phyloP scores from a whole-genome alignment of 2,329 filamentous ascomycete genomes.

The Gnomoniopsis smithogilvyi region DNA sequence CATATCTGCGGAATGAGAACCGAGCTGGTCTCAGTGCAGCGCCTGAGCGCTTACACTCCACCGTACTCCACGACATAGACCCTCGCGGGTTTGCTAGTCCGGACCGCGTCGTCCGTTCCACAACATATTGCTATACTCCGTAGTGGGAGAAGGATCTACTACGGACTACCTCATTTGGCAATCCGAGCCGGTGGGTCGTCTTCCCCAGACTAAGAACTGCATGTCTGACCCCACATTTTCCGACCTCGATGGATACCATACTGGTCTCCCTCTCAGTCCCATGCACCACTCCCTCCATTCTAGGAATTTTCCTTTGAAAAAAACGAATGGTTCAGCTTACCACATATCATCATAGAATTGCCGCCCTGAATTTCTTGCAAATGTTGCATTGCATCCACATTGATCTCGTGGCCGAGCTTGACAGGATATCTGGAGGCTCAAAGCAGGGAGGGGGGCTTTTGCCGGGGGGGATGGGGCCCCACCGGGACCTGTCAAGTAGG shows the following conservation, averaged over 20 bases:
- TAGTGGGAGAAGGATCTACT: neutral
- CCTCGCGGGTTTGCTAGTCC: neutral
- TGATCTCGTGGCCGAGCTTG: neutral
- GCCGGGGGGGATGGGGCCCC: neutral
- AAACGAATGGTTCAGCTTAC: neutral
- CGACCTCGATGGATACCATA: constrained; percentile 1
- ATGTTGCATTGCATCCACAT: constrained; percentile 14
- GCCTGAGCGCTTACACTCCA: too few relatives aligned
- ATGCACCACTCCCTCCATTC: too few relatives aligned
- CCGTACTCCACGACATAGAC: too few relatives aligned
- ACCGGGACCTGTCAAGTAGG: neutral
- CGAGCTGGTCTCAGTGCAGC: too few relatives aligned
- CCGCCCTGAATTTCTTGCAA: neutral
- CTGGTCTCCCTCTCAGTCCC: too few relatives aligned
- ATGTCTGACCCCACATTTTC: constrained; percentile 9
- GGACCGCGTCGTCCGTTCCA: neutral
- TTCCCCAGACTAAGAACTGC: constrained; percentile 5
- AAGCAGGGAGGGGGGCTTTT: neutral
- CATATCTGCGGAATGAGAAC: too few relatives aligned
- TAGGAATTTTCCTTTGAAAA: too few relatives aligned
- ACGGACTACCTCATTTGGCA: constrained; percentile 15
- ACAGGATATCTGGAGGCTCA: neutral
- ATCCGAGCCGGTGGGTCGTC: neutral
- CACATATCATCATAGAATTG: neutral
- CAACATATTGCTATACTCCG: neutral